A percentile compares a stretch with the other conserved stretches of the same genome.
Conservation (phyloP, 2,329 filamentous ascomycete species). For the Chrysosporium keratinophilum region DNA sequence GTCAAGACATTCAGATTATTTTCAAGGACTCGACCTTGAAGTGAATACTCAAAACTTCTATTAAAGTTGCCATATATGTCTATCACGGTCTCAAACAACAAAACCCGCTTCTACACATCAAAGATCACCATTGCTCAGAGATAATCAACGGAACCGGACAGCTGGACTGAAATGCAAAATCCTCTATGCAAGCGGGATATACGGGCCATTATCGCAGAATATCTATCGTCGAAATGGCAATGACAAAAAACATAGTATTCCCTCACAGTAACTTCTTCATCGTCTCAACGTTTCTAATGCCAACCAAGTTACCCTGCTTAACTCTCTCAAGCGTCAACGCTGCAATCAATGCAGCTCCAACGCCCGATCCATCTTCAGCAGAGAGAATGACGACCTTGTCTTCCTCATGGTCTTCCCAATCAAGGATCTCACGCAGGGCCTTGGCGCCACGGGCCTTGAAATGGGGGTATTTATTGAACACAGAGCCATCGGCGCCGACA, state of each 20-base stretch:
- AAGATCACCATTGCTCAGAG: no score
- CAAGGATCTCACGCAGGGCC: constrained; percentile 87
- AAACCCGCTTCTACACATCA: no score
- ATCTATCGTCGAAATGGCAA: neutral
- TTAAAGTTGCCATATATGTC: neutral
- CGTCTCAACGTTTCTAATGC: constrained; percentile 43
- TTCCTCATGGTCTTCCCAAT: constrained; percentile 77
- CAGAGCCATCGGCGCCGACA: constrained; percentile 90
- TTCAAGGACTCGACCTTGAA: no score
- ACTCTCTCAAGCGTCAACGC: constrained; percentile 55
- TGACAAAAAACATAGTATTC: neutral
- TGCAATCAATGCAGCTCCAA: constrained; percentile 92
- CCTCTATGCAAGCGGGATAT: neutral
- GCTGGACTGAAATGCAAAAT: no score
- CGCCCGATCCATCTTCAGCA: constrained; percentile 91
- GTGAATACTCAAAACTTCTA: neutral
- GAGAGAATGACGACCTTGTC: constrained; percentile 81
- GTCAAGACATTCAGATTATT: no score
- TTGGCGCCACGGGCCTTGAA: constrained; percentile 88
- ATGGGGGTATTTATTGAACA: constrained; percentile 98
- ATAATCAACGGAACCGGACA: no score
- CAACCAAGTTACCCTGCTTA: constrained; percentile 48
- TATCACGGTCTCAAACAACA: no score
- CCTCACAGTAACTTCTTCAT: constrained; percentile 20
- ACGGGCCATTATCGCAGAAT: neutral